Base-by-base conservation (phyloP, 495 filamentous ascomycete species). In the Penicillium verhagenii region DNA sequence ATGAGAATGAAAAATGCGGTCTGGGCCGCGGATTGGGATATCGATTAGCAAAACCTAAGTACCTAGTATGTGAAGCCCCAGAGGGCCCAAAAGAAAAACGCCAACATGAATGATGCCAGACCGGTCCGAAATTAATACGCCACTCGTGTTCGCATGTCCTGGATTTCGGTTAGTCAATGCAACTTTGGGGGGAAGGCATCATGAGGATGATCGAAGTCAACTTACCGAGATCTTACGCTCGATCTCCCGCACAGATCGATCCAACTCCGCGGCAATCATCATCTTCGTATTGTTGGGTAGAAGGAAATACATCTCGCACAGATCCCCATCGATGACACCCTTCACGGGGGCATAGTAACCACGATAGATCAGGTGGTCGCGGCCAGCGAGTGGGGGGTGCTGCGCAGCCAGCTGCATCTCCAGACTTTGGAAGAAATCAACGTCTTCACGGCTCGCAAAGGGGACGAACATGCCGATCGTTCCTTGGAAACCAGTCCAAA, bases 321-420 rank as follows among this genome's bases (percentile, higher is more conserved):
- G 76, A 76, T 99, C 95, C n/a, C 95, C 95, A 71, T 99, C 95
- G 66, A 99, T 95, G 24, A 96, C 85, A 0, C 91, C 91, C 79
- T 99, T 99, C 13, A 94, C 90, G 1, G 95, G 95, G n/a, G 88
- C 90, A 67, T 99, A 97, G 67, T 97, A 99, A 42, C 91, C 84
- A 50, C 95, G 80, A 64, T 96, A 99, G 43, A 96, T 93, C 25
- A 98, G 71, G 71, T 98, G 94, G 68, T 97, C 95, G 53, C 95
- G 82, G 25, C 95, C 94, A 9, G 91, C 90, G 20, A 96, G 77
- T 11, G 92, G 90, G 19, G 92, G 81, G 58, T 96, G 88, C 58
- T 96, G 91, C 16, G 77, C 80, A 44, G 91, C 81, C 73, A 99
- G 75, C 56, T 94, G 87, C 61, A 86, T 86, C 70, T 97, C 94